Evolutionary conservation across 495 filamentous ascomycete species (phyloP).

Genomic region (Podospora bellae-mahoneyi): DNA sequence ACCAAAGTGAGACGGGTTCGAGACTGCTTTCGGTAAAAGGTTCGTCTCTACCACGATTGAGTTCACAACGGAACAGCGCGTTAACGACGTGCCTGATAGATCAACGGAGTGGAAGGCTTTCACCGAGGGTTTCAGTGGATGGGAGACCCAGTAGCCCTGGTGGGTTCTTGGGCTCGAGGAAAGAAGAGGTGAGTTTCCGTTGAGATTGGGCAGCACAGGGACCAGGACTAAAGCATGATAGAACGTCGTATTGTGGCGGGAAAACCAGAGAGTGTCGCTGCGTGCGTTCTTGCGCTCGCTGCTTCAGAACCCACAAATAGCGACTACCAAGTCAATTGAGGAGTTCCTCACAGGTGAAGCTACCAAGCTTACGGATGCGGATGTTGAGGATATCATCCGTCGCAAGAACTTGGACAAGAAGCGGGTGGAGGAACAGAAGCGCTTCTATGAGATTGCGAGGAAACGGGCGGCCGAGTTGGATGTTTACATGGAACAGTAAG

Average conservation of each 20-base stretch:
- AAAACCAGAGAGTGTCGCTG: conserved; percentile 87
- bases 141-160: conserved; percentile 25
- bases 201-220: not conserved
- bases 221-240: conserved; percentile 17
- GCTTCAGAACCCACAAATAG: conserved; percentile 77
- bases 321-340: conserved; percentile 71
- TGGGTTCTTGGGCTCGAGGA: conserved; percentile 18
- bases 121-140: conserved; percentile 42
- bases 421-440: conserved; percentile 83
- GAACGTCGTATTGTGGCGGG: conserved; percentile 68
- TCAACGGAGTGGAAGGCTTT: conserved; percentile 35
- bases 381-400: conserved; percentile 70
- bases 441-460: conserved; percentile 92
- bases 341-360: conserved; percentile 75
- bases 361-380: conserved; percentile 72
- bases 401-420: conserved; percentile 83
- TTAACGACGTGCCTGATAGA: conserved; percentile 22
- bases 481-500: conserved; percentile 95
- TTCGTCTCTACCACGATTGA: conserved; percentile 7
- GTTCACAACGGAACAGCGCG: not conserved
- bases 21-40: conserved; percentile 47
- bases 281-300: conserved; percentile 83
- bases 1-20: conserved; percentile 24
- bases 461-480: conserved; percentile 88
- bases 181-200: conserved; percentile 23